phyloP scores from a whole-genome alignment of 805 yeast species.

The Yamadazyma insecticola region DNA sequence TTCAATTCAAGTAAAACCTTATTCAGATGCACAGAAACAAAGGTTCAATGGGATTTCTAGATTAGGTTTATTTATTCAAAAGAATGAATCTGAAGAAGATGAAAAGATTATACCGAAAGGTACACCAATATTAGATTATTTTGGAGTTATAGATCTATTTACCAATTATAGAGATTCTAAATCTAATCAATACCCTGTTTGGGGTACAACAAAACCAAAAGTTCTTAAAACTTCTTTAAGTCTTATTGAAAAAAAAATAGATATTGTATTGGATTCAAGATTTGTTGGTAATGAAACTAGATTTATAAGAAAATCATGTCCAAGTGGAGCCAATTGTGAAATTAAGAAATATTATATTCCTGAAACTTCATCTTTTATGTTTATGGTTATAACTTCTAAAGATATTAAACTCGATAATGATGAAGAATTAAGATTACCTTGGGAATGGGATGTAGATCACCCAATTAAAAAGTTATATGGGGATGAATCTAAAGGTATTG shows the following conservation, averaged over 20 bases:
- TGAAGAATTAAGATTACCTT: conserved; percentile 68
- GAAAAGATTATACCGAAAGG: conserved; percentile 35
- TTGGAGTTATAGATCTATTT: conserved; percentile 71
- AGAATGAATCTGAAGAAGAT: conserved; percentile 8
- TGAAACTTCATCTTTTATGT: conserved; percentile 39
- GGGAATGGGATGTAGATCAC: conserved; percentile 86
- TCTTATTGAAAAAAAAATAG: conserved; percentile 20
- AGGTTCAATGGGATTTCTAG: conserved; percentile 67
- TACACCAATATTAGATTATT: conserved; percentile 53
- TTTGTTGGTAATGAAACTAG: conserved; percentile 71
- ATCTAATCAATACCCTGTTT: conserved; percentile 69
- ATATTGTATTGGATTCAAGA: conserved; percentile 75
- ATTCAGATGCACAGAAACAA: conserved; percentile 54
- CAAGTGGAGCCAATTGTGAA: conserved; percentile 60
- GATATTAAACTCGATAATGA: conserved; percentile 38
- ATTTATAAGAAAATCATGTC: conserved; percentile 71
- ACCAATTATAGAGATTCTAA: conserved; percentile 59
- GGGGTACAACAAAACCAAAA: conserved; percentile 59
- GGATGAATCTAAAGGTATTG: conserved; percentile 21
- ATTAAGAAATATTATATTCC: conserved; percentile 45
- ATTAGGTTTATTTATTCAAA: conserved; percentile 51
- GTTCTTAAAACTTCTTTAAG: conserved; percentile 22
- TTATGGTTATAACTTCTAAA: conserved; percentile 52
- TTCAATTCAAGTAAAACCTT: conserved; percentile 48
- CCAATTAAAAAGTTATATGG: conserved; percentile 55